Conservation (phyloP, 257 asterid species). For the Petunia secreta region DNA sequence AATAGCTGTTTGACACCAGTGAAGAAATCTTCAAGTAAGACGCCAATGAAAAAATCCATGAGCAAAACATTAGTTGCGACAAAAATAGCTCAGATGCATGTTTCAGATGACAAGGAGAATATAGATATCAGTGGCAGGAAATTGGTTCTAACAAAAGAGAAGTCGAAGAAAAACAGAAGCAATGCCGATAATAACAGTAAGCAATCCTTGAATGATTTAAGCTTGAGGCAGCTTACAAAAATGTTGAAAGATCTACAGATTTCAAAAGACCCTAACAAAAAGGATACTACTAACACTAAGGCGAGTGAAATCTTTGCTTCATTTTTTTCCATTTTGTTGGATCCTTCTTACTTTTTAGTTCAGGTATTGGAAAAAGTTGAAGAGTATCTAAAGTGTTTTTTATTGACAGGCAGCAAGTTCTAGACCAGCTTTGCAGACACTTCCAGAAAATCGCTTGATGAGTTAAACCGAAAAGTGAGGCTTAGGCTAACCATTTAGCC, state of each 20-base stretch:
- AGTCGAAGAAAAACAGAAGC: conserved; percentile 24
- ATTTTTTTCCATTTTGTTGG: background rate
- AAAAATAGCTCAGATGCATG: conserved; percentile 7
- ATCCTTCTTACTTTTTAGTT: background rate
- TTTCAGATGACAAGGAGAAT: conserved; percentile 64
- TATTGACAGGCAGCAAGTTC: background rate
- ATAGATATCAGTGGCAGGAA: conserved; percentile 37
- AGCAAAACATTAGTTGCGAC: conserved; percentile 34
- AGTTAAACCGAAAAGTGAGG: conserved; percentile 28
- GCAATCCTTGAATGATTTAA: conserved; percentile 23
- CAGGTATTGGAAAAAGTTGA: conserved; percentile 27
- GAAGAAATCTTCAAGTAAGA: conserved; percentile 24
- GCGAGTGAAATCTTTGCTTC: conserved; percentile 22
- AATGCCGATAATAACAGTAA: conserved; percentile 4
- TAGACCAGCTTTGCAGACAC: conserved; percentile 51
- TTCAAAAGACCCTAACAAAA: background rate
- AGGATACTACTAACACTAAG: conserved; percentile 21
- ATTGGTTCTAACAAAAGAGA: conserved; percentile 33
- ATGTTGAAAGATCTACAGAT: too few species aligned
- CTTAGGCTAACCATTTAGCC: background rate
- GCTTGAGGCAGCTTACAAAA: conserved; percentile 38
- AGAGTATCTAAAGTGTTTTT: background rate
- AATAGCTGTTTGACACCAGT: conserved; percentile 33
- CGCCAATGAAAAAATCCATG: conserved; percentile 28
- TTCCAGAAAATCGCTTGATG: conserved; percentile 40